Evolutionary conservation across 257 asterid genomes (phyloP).

Genomic region (Jacaranda mimosifolia): DNA sequence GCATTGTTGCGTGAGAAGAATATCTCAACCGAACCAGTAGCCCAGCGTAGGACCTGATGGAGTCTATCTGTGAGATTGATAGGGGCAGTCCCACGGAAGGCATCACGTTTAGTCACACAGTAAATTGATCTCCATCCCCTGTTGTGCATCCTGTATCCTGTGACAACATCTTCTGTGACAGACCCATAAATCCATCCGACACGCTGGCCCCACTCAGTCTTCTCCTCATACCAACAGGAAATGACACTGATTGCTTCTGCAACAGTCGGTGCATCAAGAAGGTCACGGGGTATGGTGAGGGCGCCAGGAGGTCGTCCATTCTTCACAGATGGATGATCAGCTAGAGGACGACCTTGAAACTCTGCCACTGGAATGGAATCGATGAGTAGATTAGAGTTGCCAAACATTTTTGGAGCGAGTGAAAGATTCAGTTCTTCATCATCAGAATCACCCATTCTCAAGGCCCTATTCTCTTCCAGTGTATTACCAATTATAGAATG

Average conservation of each 20-base stretch:
- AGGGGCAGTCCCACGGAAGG: conserved; percentile 83
- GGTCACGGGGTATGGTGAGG: conserved; percentile 70
- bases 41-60: conserved; percentile 86
- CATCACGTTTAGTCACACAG: conserved; percentile 77
- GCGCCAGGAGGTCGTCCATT: conserved; percentile 78
- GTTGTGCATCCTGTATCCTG: conserved; percentile 81
- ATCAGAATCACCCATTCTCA: conserved; percentile 69
- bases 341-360: conserved; percentile 77
- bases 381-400: conserved; percentile 66
- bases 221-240: conserved; percentile 83
- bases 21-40: conserved; percentile 82
- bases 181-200: conserved; percentile 86
- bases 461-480: conserved; percentile 63
- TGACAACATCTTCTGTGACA: conserved; percentile 78
- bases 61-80: conserved; percentile 79
- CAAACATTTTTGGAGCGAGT: conserved; percentile 65
- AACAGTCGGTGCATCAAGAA: conserved; percentile 71
- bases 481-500: conserved; percentile 27
- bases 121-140: conserved; percentile 78
- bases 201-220: conserved; percentile 78
- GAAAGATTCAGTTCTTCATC: conserved; percentile 68
- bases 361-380: conserved; percentile 81
- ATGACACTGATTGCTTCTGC: conserved; percentile 80
- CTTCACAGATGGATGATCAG: conserved; percentile 78
- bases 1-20: conserved; percentile 80